Evolutionary conservation across 2,329 filamentous ascomycete genomes (phyloP), one percentile per base, ranked within the genome.

Genomic region (Geosmithia flava): DNA sequence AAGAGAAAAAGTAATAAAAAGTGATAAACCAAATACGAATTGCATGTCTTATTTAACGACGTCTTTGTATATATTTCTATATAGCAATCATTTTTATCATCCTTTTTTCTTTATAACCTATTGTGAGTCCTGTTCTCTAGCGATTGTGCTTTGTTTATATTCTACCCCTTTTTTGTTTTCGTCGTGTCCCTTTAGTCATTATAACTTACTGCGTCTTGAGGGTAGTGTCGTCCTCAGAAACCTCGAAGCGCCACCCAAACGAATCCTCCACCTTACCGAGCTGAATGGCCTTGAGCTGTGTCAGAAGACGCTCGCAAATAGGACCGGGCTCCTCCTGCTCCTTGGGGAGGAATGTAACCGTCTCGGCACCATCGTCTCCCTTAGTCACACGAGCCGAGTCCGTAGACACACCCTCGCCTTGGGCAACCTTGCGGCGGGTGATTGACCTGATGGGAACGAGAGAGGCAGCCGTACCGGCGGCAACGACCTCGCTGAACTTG

Each of bases 361-460:
- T 75, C 61, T 83, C 76, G 1, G 54, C 55, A 6, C 49, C 56
- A 48, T 63, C 65, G 5, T 49, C 57, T 47, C 64, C 65, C 10
- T 61, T 60, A 44, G 69, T 64, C 17, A 69, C 70, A 40, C 64
- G 61, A 13, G 67, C 54, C 17, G 45, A 44, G 15, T 68, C 65
- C 4, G 63, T 58, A 1, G 66, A 55, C 17, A 61, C 53, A 4
- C 43, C 43, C 17, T 19, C n/a, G 41, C 42, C 37, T 15, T 46
- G 37, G 19, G 37, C 52, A 46, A 61, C 53, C 44, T 68, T 52
- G 42, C 71, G 76, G 58, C 89, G 80, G 2, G 87, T 93, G 62
- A 97, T 95, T 55, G 86, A 93, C 52, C 85, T 85, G 65, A 96
- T 93, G 1, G 91, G 91, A 3, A 97, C 90, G 48, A 98, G 73